Evolutionary conservation across 805 yeast genomes (phyloP).

Genomic region (Candida maesae): DNA sequence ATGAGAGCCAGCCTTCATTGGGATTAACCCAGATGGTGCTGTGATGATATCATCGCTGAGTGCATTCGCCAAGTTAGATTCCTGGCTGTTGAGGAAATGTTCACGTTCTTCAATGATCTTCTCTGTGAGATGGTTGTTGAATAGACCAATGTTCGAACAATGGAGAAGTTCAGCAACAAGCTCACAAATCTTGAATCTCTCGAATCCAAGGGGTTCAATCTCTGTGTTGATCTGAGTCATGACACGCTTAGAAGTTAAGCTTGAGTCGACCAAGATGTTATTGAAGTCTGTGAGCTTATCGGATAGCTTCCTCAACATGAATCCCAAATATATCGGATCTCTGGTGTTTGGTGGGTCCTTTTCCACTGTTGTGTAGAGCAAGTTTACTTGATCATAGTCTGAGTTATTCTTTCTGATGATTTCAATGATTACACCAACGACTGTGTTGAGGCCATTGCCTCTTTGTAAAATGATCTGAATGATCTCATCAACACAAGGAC

Average conservation of each 20-base stretch:
- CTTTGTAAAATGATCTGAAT: constrained; percentile 62
- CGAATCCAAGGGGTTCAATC: constrained; percentile 86
- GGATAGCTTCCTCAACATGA: constrained; percentile 70
- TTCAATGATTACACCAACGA: constrained; percentile 91
- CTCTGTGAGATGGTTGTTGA: constrained; percentile 76
- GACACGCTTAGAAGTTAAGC: constrained; percentile 26
- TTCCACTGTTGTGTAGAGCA: constrained; percentile 67
- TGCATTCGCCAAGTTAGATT: constrained; percentile 25
- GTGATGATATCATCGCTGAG: constrained; percentile 25
- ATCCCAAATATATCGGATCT: constrained; percentile 89
- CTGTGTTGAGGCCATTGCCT: constrained; percentile 82
- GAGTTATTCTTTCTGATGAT: constrained; percentile 92
- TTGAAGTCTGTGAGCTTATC: constrained; percentile 55
- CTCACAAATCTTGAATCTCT: constrained; percentile 89
- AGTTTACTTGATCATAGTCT: constrained; percentile 85
- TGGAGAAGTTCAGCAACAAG: constrained; percentile 90
- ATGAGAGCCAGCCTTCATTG: constrained; percentile 2
- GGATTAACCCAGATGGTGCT: background rate
- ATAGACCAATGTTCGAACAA: constrained; percentile 91
- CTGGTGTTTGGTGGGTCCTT: constrained; percentile 85
- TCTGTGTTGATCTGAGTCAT: constrained; percentile 47
- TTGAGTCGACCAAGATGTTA: constrained; percentile 35
- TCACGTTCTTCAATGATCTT: constrained; percentile 69
- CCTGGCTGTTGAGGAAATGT: constrained; percentile 41
- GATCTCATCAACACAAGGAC: constrained; percentile 54